phyloP scores from a whole-genome alignment of 495 filamentous ascomycete genomes.

The Penicillium samsonianum region DNA sequence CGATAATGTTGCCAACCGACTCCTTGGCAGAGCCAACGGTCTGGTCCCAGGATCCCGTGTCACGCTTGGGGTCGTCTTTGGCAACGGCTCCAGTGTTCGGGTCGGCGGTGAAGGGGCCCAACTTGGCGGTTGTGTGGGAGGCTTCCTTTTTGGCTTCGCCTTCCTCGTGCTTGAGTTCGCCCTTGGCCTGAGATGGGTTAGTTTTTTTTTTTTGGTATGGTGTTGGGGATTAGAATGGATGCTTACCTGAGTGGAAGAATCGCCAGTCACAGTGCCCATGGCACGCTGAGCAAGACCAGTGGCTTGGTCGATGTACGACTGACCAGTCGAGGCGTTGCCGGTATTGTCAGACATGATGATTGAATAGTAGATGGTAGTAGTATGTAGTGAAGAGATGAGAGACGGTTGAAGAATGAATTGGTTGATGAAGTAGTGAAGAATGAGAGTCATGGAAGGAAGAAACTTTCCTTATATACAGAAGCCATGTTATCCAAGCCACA shows the following conservation, averaged over 20 bases:
- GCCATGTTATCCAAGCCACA: background rate
- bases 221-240: background rate
- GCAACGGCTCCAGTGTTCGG: slow-evolving; percentile 70
- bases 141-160: slow-evolving; percentile 64
- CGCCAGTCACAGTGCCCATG: slow-evolving; percentile 75
- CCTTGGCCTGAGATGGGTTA: slow-evolving; percentile 39
- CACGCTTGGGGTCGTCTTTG: slow-evolving; percentile 71
- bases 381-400: slow-evolving; percentile 1
- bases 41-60: slow-evolving; percentile 78
- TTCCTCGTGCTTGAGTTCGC: slow-evolving; percentile 59
- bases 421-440: background rate
- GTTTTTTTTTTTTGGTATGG: slow-evolving; percentile 6
- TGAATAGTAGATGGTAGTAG: slow-evolving; percentile 13
- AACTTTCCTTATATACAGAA: slow-evolving; percentile 1
- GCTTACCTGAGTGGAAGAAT: slow-evolving; percentile 62
- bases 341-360: slow-evolving; percentile 54
- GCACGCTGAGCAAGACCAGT: slow-evolving; percentile 70
- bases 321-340: slow-evolving; percentile 69
- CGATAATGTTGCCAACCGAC: slow-evolving; percentile 70
- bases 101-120: slow-evolving; percentile 63
- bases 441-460: background rate
- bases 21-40: slow-evolving; percentile 86
- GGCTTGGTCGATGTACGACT: slow-evolving; percentile 81
- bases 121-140: slow-evolving; percentile 66
- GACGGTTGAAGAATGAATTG: slow-evolving; percentile 6